Evolutionary conservation across 2,329 filamentous ascomycete species (phyloP).

Genomic region (Talaromyces verruculosus): DNA sequence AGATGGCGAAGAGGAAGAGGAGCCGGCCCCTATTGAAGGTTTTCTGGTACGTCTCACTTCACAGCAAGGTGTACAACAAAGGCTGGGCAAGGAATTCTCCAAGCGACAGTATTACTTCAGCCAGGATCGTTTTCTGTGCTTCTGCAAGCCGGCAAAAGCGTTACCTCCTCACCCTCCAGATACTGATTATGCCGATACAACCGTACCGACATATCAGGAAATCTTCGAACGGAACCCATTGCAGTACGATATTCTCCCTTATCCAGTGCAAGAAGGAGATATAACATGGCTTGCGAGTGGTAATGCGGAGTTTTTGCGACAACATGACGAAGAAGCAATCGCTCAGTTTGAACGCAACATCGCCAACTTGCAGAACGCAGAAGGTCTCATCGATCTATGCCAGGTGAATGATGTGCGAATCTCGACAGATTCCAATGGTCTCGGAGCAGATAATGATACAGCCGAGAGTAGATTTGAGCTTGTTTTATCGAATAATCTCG

Average conservation of each 20-base stretch:
- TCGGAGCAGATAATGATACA: constrained; percentile 46
- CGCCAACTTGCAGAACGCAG: constrained; percentile 58
- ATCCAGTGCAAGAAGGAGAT: constrained; percentile 53
- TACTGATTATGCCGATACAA: constrained; percentile 45
- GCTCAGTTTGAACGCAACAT: constrained; percentile 60
- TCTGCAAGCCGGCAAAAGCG: constrained; percentile 60
- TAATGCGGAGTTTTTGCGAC: constrained; percentile 47
- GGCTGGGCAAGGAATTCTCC: constrained; percentile 61
- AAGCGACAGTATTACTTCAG: constrained; percentile 66
- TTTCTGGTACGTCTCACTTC: constrained; percentile 66
- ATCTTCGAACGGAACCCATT: constrained; percentile 60
- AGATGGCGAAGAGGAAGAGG: constrained; percentile 47
- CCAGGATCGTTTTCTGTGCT: constrained; percentile 63
- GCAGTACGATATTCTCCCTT: constrained; percentile 63
- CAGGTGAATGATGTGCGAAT: constrained; percentile 59
- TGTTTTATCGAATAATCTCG: constrained; percentile 60
- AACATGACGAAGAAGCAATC: constrained; percentile 59
- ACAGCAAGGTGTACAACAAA: constrained; percentile 59
- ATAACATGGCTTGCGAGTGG: constrained; percentile 58
- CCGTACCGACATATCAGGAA: constrained; percentile 55
- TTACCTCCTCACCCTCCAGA: constrained; percentile 60
- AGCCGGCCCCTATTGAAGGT: constrained; percentile 64
- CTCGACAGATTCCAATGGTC: neutral
- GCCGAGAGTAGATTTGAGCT: constrained; percentile 62
- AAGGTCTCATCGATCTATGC: constrained; percentile 64